phyloP scores from a whole-genome alignment of 805 yeast genomes.

The Sugiyamaella chiloensis region DNA sequence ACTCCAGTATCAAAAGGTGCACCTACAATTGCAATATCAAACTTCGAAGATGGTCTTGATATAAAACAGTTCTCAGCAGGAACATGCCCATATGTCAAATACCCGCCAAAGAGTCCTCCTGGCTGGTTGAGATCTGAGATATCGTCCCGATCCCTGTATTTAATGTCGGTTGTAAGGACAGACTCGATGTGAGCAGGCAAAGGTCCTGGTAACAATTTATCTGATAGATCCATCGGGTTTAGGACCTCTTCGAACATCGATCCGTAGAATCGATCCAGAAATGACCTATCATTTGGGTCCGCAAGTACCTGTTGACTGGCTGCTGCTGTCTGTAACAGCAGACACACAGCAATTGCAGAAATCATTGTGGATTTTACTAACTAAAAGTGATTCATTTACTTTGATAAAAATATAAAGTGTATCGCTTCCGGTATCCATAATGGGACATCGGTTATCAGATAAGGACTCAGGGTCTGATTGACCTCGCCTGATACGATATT shows the following conservation, averaged over 20 bases:
- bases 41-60: conserved; percentile 39
- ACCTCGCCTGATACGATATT: no score
- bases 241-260: neutral
- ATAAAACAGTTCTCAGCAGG: conserved; percentile 56
- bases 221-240: neutral
- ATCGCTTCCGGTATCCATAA: no score
- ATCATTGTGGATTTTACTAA: no score
- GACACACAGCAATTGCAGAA: no score
- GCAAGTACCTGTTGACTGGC: no score
- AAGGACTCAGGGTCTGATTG: no score
- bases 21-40: conserved; percentile 71
- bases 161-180: neutral
- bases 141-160: conserved; percentile 1
- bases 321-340: no score
- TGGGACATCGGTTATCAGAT: no score
- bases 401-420: no score
- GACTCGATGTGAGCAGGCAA: neutral
- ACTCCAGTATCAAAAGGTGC: conserved; percentile 83
- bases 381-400: no score
- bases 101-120: conserved; percentile 5
- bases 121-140: neutral
- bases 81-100: conserved; percentile 60
- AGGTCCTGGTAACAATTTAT: neutral
- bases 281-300: no score
- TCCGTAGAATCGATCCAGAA: conserved; percentile 3